Conservation (phyloP, 768 basidiomycete genomes). For the Infundibulicybe gibba region DNA sequence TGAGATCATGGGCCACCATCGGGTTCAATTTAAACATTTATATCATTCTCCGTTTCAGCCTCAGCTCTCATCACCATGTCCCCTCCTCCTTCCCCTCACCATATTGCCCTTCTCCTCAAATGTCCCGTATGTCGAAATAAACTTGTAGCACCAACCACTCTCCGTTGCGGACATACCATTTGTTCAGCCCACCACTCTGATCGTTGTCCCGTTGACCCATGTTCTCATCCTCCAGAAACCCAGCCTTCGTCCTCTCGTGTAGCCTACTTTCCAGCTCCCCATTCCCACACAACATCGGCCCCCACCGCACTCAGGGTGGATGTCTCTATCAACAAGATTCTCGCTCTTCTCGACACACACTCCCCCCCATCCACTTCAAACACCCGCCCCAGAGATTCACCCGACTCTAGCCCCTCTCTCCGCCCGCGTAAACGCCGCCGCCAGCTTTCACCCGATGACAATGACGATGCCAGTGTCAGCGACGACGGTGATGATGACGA, state of each 20-base stretch:
- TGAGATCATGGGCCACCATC: neutral
- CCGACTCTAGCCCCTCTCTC: slow-evolving; percentile 7
- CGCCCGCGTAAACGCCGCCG: slow-evolving; percentile 28
- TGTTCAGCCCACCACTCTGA: slow-evolving; percentile 52
- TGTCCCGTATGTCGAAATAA: slow-evolving; percentile 59
- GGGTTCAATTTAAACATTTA: neutral
- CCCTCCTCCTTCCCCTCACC: slow-evolving; percentile 10
- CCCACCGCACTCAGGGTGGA: slow-evolving; percentile 29
- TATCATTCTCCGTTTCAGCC: neutral
- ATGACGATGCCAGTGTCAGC: no score
- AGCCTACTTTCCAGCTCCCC: slow-evolving; percentile 28
- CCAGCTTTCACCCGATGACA: slow-evolving; percentile 8
- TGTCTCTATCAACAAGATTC: slow-evolving; percentile 55
- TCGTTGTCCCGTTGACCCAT: slow-evolving; percentile 26
- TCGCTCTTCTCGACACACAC: slow-evolving; percentile 36
- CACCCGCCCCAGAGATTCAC: slow-evolving; percentile 13
- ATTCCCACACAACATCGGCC: slow-evolving; percentile 4
- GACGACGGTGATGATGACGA: slow-evolving; percentile 14
- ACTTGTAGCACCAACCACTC: slow-evolving; percentile 60
- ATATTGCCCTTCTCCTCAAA: slow-evolving; percentile 31
- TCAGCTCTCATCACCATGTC: slow-evolving; percentile 10
- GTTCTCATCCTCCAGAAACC: slow-evolving; percentile 15
- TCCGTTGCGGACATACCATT: slow-evolving; percentile 83
- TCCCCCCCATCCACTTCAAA: slow-evolving; percentile 6
- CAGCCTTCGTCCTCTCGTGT: slow-evolving; percentile 32